Base-by-base conservation (phyloP, 371 early-diverging fungal species). In the Batrachochytrium dendrobatidis region DNA sequence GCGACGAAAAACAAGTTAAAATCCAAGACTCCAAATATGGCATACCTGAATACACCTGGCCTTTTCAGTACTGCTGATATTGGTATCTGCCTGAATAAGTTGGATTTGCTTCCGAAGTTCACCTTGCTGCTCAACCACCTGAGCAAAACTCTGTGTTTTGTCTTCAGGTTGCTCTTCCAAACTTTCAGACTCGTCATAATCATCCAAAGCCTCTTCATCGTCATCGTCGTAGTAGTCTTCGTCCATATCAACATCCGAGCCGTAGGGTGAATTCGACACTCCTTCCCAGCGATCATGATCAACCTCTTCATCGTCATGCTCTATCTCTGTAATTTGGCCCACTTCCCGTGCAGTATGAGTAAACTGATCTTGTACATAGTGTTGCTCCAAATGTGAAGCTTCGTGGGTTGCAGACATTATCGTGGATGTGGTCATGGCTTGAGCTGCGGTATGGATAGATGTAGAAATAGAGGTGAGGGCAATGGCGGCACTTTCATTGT, bases 21-120 rank as follows among this genome's bases (percentile, higher is more conserved):
- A 2, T 34, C 20, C 54, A 54, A 8, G 12, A 28, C 50, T 15
- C 34, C 5, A 3, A 48, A 56, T 45, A 22, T 7, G 10, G 46
- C n/a, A 46, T 75, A 86, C 88, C 79, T 88, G 88, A 39, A 89
- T 84, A 61, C 73, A 71, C 61, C 78, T 78, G 18, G 88, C 86
- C 65, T 89, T 89, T 35, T 86, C 88, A 26, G 74, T 74, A 46
- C 82, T 70, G 34, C 66, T 64, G n/a, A 87, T 67, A 5, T 58
- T 48, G 0, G 50, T 30, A 60, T 85, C 80, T 32, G 64, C 55
- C 56, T 85, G 87, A 61, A 87, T 87, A 2, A 67, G 69, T 65
- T 84, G 73, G 53, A 91, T 91, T 56, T 55, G 59, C 60, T 69
- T 70, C 28, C 77, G 20, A 61, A 77, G n/a, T 33, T 67, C 65